Evolutionary conservation across 2,329 filamentous ascomycete genomes (phyloP).

Genomic region (Apiospora pterosperma): DNA sequence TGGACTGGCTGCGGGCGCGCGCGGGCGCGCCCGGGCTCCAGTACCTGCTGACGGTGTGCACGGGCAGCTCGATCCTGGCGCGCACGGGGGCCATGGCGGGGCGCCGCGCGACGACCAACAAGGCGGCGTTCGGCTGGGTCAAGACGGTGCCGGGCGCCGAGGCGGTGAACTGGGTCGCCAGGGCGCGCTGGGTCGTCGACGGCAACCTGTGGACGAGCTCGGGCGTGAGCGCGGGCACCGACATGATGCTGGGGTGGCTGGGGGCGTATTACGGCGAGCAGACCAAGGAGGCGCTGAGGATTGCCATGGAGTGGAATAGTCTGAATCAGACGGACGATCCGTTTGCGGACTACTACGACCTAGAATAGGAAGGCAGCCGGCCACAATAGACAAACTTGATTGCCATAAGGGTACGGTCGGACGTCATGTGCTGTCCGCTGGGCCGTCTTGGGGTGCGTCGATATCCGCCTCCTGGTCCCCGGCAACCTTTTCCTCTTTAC

Average conservation of each 20-base stretch:
- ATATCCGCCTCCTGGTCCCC: too few relatives aligned
- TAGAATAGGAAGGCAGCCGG: too few relatives aligned
- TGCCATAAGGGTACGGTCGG: too few relatives aligned
- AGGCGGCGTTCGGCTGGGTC: conserved; percentile 17
- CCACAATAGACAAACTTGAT: too few relatives aligned
- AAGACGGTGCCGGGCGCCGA: conserved; percentile 11
- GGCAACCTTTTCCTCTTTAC: too few relatives aligned
- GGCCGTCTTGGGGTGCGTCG: too few relatives aligned
- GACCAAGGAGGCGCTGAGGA: conserved; percentile 12
- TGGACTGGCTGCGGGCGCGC: conserved; percentile 13
- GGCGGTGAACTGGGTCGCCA: conserved; percentile 17
- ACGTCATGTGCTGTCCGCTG: too few relatives aligned
- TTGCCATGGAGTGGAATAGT: conserved; percentile 16
- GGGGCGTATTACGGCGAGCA: conserved; percentile 15
- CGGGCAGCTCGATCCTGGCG: conserved; percentile 18
- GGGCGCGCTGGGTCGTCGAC: conserved; percentile 20
- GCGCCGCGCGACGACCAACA: conserved; percentile 18
- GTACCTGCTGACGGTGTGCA: conserved; percentile 19
- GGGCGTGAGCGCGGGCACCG: conserved; percentile 19
- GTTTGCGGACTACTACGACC: too few relatives aligned
- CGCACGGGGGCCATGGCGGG: conserved; percentile 16
- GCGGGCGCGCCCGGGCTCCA: conserved; percentile 7
- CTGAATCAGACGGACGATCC: conserved; percentile 16
- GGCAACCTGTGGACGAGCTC: conserved; percentile 19
- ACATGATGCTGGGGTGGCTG: conserved; percentile 17